These are phyloP conservation scores for Trypanosoma platydactyli DNA, from an alignment of 208 protist species.

Conservation along the genomic window DNA sequence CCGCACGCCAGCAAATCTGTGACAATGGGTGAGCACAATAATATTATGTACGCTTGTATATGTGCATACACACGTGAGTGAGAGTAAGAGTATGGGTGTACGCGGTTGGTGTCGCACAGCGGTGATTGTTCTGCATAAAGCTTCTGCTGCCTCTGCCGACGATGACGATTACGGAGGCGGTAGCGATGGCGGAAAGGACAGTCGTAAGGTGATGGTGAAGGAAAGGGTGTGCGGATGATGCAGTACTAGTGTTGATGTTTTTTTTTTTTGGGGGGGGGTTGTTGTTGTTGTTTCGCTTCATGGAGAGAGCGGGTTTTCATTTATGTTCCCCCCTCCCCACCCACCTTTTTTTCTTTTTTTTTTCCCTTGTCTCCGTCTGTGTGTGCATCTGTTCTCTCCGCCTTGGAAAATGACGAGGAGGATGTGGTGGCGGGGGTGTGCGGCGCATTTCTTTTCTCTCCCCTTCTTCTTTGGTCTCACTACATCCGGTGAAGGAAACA, in stretches of 20 bases:
- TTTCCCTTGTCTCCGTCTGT: background rate
- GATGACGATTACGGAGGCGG: too few species aligned
- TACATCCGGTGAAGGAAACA: background rate
- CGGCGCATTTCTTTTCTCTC: background rate
- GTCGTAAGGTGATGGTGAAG: too few species aligned
- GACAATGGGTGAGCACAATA: background rate
- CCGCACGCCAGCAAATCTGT: too few species aligned
- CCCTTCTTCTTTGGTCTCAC: background rate
- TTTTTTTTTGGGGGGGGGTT: background rate
- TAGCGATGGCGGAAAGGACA: too few species aligned
- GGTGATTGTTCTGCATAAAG: too few species aligned
- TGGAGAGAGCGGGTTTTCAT: constrained; percentile 2
- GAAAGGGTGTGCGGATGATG: too few species aligned
- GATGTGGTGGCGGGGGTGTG: background rate
- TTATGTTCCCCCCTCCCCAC: background rate
- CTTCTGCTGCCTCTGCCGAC: too few species aligned
- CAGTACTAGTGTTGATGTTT: background rate
- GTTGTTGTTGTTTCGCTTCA: constrained; percentile 6
- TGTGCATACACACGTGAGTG: background rate
- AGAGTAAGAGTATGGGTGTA: constrained; percentile 4
- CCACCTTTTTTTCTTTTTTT: constrained; percentile 15
- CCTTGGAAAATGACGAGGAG: background rate
- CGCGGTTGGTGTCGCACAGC: background rate
- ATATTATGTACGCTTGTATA: background rate
- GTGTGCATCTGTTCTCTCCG: too few species aligned